phyloP scores from a whole-genome alignment of 345 rosid genomes.

The Carallia brachiata region DNA sequence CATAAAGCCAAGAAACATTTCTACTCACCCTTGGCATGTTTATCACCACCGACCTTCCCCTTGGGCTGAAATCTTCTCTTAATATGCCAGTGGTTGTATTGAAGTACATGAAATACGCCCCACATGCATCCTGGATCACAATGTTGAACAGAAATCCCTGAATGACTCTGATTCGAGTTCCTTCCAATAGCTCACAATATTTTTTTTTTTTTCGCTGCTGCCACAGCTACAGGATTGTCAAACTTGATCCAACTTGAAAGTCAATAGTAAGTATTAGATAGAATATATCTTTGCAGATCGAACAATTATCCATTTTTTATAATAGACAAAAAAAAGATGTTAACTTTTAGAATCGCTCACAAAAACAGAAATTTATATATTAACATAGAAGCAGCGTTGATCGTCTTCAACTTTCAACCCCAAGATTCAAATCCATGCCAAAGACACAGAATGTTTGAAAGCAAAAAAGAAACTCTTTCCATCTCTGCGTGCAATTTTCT shows the following conservation, averaged over 20 bases:
- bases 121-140: conserved; percentile 59
- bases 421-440: too few species aligned
- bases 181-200: conserved; percentile 42
- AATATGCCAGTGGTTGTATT: conserved; percentile 62
- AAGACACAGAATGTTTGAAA: too few species aligned
- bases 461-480: too few species aligned
- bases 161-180: conserved; percentile 29
- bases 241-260: conserved; percentile 33
- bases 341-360: too few species aligned
- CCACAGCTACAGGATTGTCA: conserved; percentile 18
- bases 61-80: conserved; percentile 61
- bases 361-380: too few species aligned
- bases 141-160: conserved; percentile 28
- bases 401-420: too few species aligned
- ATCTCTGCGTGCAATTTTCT: too few species aligned
- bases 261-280: background rate
- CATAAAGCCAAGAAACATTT: background rate
- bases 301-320: too few species aligned
- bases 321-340: too few species aligned
- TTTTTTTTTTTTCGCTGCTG: background rate
- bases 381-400: too few species aligned
- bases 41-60: conserved; percentile 22
- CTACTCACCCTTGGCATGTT: conserved; percentile 31
- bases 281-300: too few species aligned
- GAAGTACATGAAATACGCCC: conserved; percentile 63